Evolutionary conservation across 2,329 filamentous ascomycete species (phyloP), one percentile per base, ranked within the genome.

Genomic region (Magnaporthiopsis incrustans): DNA sequence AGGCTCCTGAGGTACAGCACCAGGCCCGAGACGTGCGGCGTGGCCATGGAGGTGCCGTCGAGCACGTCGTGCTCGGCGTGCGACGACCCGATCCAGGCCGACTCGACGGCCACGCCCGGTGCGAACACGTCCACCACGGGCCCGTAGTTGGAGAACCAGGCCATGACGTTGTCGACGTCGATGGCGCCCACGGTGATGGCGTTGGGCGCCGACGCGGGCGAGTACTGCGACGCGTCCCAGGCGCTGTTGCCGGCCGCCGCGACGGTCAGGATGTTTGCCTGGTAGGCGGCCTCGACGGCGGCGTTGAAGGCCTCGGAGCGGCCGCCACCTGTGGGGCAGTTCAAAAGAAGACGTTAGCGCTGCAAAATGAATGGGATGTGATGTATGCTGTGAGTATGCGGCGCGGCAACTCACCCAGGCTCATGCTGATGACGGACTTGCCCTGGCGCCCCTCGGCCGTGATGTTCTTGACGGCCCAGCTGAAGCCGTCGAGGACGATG

Each of bases 361-460:
- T 5, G 27, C 5, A 8, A 38, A 10, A 15, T 26, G 1, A 12
- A n/a, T 1, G 32, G 30, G 8, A 12, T 30, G 14, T 22, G 5
- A 32, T 61, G 22, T 44, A n/a, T 35, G 1, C 4, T 35, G 59
- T 18, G 11, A 2, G 15, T n/a, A 15, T 2, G n/a, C 2, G 63
- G 26, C 4, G 18, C 32, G 4, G 10, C 35, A n/a, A 14, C 59
- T 25, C 38, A 66, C 65, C 83, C 27, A 87, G 78, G 6, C 84
- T 86, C 83, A 87, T 84, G 78, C 85, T 87, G 79, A 87, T 82
- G 68, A 86, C 80, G 64, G 81, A 78, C 71, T 82, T 84, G 70
- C 81, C 81, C 18, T 67, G 66, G 44, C 78, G 73, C 32, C 75
- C 75, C 67, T 75, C 69, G 58, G 64, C 33, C 10, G 64, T 53